These are phyloP conservation scores for Monilinia laxa DNA, from an alignment of 2,329 filamentous ascomycete species.

Conservation along the genomic window DNA sequence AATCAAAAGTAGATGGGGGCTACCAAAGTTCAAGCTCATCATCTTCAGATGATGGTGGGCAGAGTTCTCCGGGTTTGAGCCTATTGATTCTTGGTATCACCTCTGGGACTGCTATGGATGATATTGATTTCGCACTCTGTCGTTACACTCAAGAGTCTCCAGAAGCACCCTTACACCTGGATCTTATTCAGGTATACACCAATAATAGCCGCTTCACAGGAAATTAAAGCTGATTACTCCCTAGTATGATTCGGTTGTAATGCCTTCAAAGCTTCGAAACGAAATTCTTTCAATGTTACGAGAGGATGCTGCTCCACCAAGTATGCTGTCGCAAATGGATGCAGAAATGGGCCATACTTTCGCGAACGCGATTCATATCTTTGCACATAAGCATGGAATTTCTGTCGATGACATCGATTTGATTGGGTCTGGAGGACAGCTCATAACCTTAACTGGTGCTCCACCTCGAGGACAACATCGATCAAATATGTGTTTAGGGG, in stretches of 20 bases:
- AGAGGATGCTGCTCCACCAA: conserved; percentile 40
- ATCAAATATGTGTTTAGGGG: conserved; percentile 40
- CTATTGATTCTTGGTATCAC: conserved; percentile 39
- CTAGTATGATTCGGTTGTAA: conserved; percentile 40
- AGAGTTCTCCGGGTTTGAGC: conserved; percentile 33
- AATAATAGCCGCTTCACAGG: not conserved
- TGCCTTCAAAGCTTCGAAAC: conserved; percentile 40
- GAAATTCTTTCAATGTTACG: conserved; percentile 40
- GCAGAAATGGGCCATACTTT: conserved; percentile 41
- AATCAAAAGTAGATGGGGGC: conserved; percentile 35
- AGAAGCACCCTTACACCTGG: conserved; percentile 36
- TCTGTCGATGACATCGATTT: conserved; percentile 40
- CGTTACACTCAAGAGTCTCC: conserved; percentile 40
- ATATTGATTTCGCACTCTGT: conserved; percentile 40
- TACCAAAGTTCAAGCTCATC: conserved; percentile 33
- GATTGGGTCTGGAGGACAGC: conserved; percentile 39
- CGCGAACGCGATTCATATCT: conserved; percentile 39
- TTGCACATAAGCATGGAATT: conserved; percentile 38
- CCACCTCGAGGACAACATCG: conserved; percentile 39
- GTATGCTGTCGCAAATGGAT: conserved; percentile 41
- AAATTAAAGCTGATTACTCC: conserved; percentile 17
- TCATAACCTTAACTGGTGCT: conserved; percentile 37
- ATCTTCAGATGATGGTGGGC: conserved; percentile 28
- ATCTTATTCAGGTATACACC: conserved; percentile 37
- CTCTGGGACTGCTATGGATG: conserved; percentile 40